A percentile compares a stretch with the other conserved stretches of the same genome.
phyloP scores from a whole-genome alignment of 2,329 filamentous ascomycete genomes.

The Teratosphaeria destructans region DNA sequence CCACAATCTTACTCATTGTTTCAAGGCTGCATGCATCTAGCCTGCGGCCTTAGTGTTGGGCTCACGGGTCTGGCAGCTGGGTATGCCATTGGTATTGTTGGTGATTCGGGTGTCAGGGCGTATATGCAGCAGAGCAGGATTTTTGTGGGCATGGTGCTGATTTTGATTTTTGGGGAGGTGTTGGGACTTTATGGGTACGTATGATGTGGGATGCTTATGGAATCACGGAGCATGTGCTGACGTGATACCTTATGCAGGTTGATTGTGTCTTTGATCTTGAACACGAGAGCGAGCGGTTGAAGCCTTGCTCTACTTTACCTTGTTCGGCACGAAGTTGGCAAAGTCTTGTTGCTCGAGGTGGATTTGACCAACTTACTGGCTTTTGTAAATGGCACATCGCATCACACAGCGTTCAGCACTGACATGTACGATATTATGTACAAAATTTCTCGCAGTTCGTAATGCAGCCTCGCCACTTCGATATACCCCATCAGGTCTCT shows the following conservation, averaged over 20 bases:
- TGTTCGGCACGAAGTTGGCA: too few relatives aligned
- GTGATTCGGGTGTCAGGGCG: constrained; percentile 76
- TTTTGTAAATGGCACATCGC: neutral
- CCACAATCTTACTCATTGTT: constrained; percentile 69
- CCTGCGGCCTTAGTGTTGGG: constrained; percentile 80
- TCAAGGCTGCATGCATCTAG: constrained; percentile 88
- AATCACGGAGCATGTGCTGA: neutral
- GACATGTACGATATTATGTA: neutral
- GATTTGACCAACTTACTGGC: neutral
- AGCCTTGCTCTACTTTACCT: neutral
- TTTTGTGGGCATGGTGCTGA: constrained; percentile 97
- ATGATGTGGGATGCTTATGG: neutral
- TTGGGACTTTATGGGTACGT: constrained; percentile 88
- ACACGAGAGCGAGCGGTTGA: constrained; percentile 46
- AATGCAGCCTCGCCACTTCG: neutral
- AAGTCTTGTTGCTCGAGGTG: too few relatives aligned
- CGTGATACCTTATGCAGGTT: constrained; percentile 44
- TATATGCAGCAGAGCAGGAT: constrained; percentile 95
- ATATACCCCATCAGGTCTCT: neutral
- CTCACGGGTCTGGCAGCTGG: constrained; percentile 87
- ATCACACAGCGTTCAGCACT: neutral
- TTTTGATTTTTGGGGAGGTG: constrained; percentile 97
- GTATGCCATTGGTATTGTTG: constrained; percentile 92
- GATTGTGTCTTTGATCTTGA: constrained; percentile 86
- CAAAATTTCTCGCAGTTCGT: neutral